Conservation (phyloP, 768 basidiomycete species). For the Mrakia frigida region DNA sequence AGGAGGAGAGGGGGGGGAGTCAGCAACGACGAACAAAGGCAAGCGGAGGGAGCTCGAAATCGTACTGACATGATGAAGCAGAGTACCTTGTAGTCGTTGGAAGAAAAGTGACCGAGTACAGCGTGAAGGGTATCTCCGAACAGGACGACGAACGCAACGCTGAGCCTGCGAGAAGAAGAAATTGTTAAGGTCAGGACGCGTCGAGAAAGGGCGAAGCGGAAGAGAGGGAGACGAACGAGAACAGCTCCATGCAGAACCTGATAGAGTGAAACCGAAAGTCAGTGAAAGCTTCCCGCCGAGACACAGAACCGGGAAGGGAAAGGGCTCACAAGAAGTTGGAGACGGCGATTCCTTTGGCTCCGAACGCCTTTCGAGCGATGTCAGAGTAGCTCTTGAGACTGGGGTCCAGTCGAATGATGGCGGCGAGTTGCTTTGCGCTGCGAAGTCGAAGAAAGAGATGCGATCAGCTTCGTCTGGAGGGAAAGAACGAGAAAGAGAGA, state of each 20-base stretch:
- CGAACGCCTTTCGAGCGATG: conserved; percentile 84
- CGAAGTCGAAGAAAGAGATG: background rate
- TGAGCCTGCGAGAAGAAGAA: background rate
- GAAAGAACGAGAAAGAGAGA: background rate
- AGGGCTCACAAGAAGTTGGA: conserved; percentile 40
- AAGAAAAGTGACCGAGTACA: conserved; percentile 62
- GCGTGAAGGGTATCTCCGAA: conserved; percentile 79
- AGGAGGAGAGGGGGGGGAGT: conserved; percentile 80
- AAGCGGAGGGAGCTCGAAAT: conserved; percentile 67
- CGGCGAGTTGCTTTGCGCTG: conserved; percentile 81
- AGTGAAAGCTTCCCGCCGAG: conserved; percentile 53
- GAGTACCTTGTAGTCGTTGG: conserved; percentile 68
- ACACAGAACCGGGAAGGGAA: too few relatives aligned
- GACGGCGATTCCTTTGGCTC: conserved; percentile 57
- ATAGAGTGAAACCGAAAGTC: conserved; percentile 31
- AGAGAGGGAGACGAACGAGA: conserved; percentile 41
- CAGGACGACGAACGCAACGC: conserved; percentile 42
- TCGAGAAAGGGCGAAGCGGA: background rate
- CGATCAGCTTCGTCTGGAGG: background rate
- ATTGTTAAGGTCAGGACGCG: background rate
- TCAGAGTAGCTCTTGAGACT: conserved; percentile 77
- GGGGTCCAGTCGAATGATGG: conserved; percentile 66
- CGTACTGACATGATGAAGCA: conserved; percentile 63
- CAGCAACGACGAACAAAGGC: conserved; percentile 71
- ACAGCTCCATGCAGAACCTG: conserved; percentile 82